Evolutionary conservation across 2,329 filamentous ascomycete species (phyloP).

Genomic region (Fusarium coffeatum): DNA sequence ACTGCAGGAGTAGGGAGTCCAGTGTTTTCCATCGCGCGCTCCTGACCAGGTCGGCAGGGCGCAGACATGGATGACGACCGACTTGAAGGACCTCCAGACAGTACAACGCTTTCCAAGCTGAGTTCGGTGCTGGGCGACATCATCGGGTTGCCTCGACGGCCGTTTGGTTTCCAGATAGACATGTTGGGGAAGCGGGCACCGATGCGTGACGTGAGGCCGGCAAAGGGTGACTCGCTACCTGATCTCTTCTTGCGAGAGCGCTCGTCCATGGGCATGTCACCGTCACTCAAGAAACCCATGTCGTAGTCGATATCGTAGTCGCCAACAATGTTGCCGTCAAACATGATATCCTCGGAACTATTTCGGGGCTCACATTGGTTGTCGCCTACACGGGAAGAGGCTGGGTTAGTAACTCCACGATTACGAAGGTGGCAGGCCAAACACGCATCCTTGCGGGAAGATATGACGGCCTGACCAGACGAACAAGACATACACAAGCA

Average conservation of each 20-base stretch:
- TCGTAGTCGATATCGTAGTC: conserved; percentile 71
- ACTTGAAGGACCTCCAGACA: conserved; percentile 75
- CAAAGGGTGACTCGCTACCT: conserved; percentile 68
- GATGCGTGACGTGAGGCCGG: conserved; percentile 73
- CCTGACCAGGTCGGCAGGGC: conserved; percentile 60
- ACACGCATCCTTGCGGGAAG: conserved; percentile 3
- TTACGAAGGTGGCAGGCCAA: conserved; percentile 10
- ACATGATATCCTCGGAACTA: conserved; percentile 54
- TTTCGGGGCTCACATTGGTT: conserved; percentile 69
- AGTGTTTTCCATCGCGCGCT: conserved; percentile 62
- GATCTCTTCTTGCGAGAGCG: conserved; percentile 67
- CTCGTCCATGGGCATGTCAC: conserved; percentile 63
- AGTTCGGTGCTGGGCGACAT: conserved; percentile 81
- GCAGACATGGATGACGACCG: conserved; percentile 82
- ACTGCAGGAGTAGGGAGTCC: conserved; percentile 71
- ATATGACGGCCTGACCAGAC: conserved; percentile 12
- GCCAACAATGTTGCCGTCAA: conserved; percentile 53
- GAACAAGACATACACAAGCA: conserved; percentile 76
- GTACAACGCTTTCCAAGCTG: conserved; percentile 79
- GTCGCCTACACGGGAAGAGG: conserved; percentile 62
- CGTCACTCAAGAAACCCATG: conserved; percentile 73
- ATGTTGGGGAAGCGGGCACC: conserved; percentile 69
- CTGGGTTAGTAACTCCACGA: conserved; percentile 31
- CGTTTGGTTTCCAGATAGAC: conserved; percentile 61
- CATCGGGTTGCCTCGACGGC: conserved; percentile 58